Evolutionary conservation across 768 basidiomycete species (phyloP), one percentile per base, ranked within the genome.

Genomic region (Asterophora lycoperdoides): DNA sequence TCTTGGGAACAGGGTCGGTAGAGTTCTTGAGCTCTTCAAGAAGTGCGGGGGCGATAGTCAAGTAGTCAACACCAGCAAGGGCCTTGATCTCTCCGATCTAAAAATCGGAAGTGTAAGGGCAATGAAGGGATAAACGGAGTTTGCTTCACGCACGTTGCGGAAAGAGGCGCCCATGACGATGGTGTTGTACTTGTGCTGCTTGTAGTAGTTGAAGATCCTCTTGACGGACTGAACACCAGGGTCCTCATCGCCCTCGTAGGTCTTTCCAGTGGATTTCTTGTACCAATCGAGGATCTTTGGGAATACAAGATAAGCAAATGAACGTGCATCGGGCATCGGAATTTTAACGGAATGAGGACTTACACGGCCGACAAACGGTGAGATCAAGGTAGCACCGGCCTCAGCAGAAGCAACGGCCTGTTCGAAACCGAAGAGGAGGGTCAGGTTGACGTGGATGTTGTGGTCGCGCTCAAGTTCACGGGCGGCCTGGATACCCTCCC

Each of bases 141-240:
- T 33, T 11, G 23, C 36, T 18, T 14, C 3, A 74, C 87, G 49
- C 59, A 93, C 86, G 77, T 97, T 98, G 66, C 96, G 89, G 93
- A 99, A 97, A 28, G 93, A 95, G 51, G 96, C 96, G 65, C 95
- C 96, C 96, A 98, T 97, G 68, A 98, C 95, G 71, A 99, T 97
- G 60, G 96, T 99, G 63, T 93, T 91, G 82, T 99, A 98, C 52
- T 81, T 79, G 73, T 98, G 82, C 67, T 96, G 93, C 80, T 97
- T 98, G 83, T 99, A 99, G 72, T 93, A 98, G 78, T 95, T 90
- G 84, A 86, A 99, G 76, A 99, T 99, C 72, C 80, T 88, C 77
- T 90, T 86, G 54, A 99, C 96, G 35, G 90, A 93, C 68, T 83
- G 69, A 60, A 99, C 96, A 76, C 96, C 95, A 9, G 95, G 95